These are phyloP conservation scores for Paraleonurus japonicus DNA, from an alignment of 257 asterid species.

Conservation along the genomic window DNA sequence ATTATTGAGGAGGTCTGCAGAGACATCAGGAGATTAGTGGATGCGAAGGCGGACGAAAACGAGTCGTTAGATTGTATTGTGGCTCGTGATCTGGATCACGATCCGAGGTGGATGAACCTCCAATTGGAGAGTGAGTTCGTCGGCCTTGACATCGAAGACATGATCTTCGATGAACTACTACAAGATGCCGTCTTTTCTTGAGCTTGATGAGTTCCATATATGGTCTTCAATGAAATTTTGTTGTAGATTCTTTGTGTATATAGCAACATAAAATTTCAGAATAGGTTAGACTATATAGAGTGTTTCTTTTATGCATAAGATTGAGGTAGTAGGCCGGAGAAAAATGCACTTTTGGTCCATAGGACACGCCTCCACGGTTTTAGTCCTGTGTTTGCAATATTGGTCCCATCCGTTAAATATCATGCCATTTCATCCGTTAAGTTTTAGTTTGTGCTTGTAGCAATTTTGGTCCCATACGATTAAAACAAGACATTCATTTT, in stretches of 20 bases:
- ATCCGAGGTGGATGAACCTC: constrained; percentile 81
- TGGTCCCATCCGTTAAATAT: too few relatives aligned
- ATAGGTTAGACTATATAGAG: constrained; percentile 5
- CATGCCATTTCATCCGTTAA: too few relatives aligned
- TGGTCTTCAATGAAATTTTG: not conserved
- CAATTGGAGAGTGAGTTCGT: constrained; percentile 61
- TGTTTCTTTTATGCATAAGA: not conserved
- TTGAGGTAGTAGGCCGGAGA: too few relatives aligned
- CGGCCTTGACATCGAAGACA: constrained; percentile 65
- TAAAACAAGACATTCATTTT: too few relatives aligned
- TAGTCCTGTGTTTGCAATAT: too few relatives aligned
- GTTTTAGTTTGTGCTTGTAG: too few relatives aligned
- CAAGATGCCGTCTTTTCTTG: constrained; percentile 49
- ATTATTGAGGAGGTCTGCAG: constrained; percentile 43
- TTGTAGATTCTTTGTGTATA: not conserved
- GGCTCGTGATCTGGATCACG: constrained; percentile 45
- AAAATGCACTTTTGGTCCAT: too few relatives aligned
- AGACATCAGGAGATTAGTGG: constrained; percentile 30
- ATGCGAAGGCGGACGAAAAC: constrained; percentile 34
- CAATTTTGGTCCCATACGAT: too few relatives aligned
- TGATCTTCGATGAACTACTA: constrained; percentile 56
- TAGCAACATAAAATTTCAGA: not conserved
- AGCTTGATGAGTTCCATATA: not conserved
- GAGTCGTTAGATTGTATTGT: constrained; percentile 46
- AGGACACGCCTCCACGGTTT: too few relatives aligned